Base-by-base conservation (phyloP, 2,329 filamentous ascomycete species). In the Sphaceloma murrayae region DNA sequence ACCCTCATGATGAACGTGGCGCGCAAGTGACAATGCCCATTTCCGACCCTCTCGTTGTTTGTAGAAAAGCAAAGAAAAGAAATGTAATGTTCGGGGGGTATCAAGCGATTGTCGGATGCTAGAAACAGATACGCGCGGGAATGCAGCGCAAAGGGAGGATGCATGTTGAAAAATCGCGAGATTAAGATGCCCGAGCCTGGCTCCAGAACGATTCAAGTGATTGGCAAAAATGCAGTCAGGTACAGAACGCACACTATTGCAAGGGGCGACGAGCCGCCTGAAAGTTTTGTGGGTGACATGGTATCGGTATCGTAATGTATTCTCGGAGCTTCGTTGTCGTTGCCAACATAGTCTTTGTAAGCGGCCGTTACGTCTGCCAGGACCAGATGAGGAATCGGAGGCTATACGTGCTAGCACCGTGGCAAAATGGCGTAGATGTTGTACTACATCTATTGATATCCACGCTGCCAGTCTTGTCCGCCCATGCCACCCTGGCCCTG, bases 401-500 rank as follows among this genome's bases (percentile, higher is more conserved):
- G n/a, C n/a, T n/a, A n/a, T n/a, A n/a, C n/a, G n/a, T n/a, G n/a
- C n/a, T n/a, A n/a, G n/a, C n/a, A n/a, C n/a, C n/a, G n/a, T n/a
- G n/a, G n/a, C n/a, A n/a, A n/a, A n/a, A 31, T 5, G 4, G n/a
- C 29, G 9, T 13, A 14, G 29, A 31, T 14, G 14, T 33, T n/a
- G 11, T 22, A 11, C 40, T 19, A 22, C 16, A 26, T 34, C 34
- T 47, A 47, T 50, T 54, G 54, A 48, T 51, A 56, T 26, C 51
- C 31, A 11, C 46, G 49, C 45, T 58, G 56, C 62, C 65, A 67
- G 46, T 63, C 62, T 53, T 66, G 65, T 29, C 42, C 42, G 46
- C 64, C 59, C 53, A 63, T 64, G 30, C 57, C 54, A 34, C 54
- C 54, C 32, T 54, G 52, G 29, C 66, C 63, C 47, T 64, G 63